Evolutionary conservation across 148 eudicot genomes (phyloP), one percentile per base, ranked within the genome.

Genomic region (Limonium bicolor): DNA sequence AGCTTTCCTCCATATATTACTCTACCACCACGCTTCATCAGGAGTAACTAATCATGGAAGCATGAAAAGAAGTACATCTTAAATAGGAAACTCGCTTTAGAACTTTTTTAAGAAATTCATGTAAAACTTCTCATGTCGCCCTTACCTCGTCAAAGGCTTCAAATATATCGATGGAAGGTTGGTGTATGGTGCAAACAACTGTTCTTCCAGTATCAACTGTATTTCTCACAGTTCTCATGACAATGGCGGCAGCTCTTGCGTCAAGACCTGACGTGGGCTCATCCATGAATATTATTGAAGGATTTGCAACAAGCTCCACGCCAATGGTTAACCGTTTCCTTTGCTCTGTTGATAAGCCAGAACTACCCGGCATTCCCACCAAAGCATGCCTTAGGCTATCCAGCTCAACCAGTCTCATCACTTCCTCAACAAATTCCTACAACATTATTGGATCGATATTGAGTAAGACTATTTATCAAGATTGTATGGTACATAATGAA

Each of bases 201-300:
- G 96, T 87, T 56, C 96, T 69, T 61, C 96, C 94, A n/a, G 88
- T 86, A 55, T 86, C 77, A 48, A 86, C 96, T 12, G 94, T 86
- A 35, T 86, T 86, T 40, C 94, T 79, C 11, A 87, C 94, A 45
- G 96, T 76, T 61, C 88, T 36, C 96, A 87, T 82, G 4, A 87
- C 96, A 58, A 87, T 82, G 37, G 96, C 96, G 34, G 96, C 96
- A 48, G 96, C 94, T 60, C 96, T 63, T 53, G 96, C 96, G 65
- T 87, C 96, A 27, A 87, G 82, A n/a, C 96, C 96, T 50, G 96
- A 87, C 31, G 96, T 87, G 3, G 96, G 96, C 45, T 87, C 96
- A 63, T 87, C 96, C 96, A 87, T 87, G 41, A 87, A 87, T 46
- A 87, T 76, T 57, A 87, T 82, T 2, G 96, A 82, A 46, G 96